Evolutionary conservation across 371 early-diverging fungal species (phyloP).

Genomic region (Enteropsectra breve): DNA sequence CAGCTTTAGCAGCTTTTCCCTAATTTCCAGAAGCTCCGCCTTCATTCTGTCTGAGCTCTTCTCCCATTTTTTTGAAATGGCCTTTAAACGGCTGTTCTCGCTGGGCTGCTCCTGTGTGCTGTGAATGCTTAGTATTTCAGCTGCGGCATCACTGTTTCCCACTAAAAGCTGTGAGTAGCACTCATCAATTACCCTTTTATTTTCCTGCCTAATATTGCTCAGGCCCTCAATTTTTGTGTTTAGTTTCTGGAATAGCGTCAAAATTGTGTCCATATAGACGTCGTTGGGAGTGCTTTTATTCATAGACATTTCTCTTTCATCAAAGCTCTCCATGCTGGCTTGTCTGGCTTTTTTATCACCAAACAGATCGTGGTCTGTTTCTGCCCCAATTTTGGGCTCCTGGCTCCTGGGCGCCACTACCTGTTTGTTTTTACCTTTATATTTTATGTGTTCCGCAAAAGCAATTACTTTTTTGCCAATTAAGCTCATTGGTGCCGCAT

Average conservation of each 20-base stretch:
- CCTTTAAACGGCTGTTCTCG: not conserved
- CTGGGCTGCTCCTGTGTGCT: not conserved
- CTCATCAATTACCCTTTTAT: slow-evolving; percentile 9
- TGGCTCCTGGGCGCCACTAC: too few relatives aligned
- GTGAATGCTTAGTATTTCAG: not conserved
- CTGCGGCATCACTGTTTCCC: not conserved
- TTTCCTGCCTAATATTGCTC: not conserved
- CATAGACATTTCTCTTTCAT: too few relatives aligned
- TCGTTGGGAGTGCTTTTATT: too few relatives aligned
- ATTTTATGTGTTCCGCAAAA: too few relatives aligned
- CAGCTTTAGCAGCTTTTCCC: not conserved
- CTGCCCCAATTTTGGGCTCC: too few relatives aligned
- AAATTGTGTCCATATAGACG: slow-evolving; percentile 16
- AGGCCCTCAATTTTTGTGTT: slow-evolving; percentile 9
- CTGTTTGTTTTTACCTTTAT: too few relatives aligned
- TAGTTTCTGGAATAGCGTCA: slow-evolving; percentile 11
- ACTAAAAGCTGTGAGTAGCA: slow-evolving; percentile 1
- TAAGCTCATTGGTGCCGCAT: too few relatives aligned
- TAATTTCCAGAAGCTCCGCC: not conserved
- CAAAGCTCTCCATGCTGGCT: too few relatives aligned
- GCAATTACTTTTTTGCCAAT: too few relatives aligned
- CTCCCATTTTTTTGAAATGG: not conserved
- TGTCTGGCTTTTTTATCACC: too few relatives aligned
- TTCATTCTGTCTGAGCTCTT: not conserved
- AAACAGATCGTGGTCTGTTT: too few relatives aligned